Percentiles rank a stretch among this genome's conserved stretches.
These are phyloP conservation scores for Neofusicoccum parvum DNA, from an alignment of 2,329 filamentous ascomycete species.

Conservation along the genomic window DNA sequence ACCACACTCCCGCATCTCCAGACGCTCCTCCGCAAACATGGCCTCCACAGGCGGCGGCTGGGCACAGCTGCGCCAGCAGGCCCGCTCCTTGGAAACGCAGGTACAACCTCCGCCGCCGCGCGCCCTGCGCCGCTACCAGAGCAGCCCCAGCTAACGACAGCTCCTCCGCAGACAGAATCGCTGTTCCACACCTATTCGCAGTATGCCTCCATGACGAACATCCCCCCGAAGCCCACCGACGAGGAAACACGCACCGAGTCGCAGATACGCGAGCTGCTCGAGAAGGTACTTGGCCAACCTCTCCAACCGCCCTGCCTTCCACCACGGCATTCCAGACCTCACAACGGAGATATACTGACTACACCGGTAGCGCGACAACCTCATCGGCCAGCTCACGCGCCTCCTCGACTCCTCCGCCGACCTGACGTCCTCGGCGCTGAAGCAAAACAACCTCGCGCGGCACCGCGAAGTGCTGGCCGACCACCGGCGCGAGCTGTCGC, in stretches of 20 bases:
- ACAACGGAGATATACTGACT: neutral
- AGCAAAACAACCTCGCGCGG: conserved; percentile 91
- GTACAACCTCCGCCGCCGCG: conserved; percentile 52
- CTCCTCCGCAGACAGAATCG: conserved; percentile 71
- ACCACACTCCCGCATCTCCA: conserved; percentile 14
- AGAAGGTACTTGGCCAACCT: conserved; percentile 61
- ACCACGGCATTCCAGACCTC: conserved; percentile 23
- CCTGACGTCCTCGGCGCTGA: conserved; percentile 86
- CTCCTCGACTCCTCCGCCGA: conserved; percentile 91
- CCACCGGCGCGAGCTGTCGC: conserved; percentile 79
- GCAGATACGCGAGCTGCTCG: conserved; percentile 81
- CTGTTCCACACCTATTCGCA: conserved; percentile 87
- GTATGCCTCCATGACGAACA: conserved; percentile 77
- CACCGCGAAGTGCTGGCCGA: conserved; percentile 88
- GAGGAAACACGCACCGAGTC: conserved; percentile 80
- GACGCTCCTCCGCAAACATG: conserved; percentile 30
- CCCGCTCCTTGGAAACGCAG: conserved; percentile 84
- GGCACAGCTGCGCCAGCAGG: conserved; percentile 93
- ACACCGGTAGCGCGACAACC: conserved; percentile 69
- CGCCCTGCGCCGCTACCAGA: neutral
- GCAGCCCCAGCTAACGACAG: conserved; percentile 9
- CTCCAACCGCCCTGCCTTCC: conserved; percentile 17
- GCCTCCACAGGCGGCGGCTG: conserved; percentile 61
- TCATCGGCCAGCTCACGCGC: conserved; percentile 80
- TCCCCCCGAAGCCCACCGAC: conserved; percentile 80